A percentile compares a stretch with the other conserved stretches of the same genome.
Evolutionary conservation across 2,329 filamentous ascomycete species (phyloP).

Genomic region (Amauroascus verrucosus): DNA sequence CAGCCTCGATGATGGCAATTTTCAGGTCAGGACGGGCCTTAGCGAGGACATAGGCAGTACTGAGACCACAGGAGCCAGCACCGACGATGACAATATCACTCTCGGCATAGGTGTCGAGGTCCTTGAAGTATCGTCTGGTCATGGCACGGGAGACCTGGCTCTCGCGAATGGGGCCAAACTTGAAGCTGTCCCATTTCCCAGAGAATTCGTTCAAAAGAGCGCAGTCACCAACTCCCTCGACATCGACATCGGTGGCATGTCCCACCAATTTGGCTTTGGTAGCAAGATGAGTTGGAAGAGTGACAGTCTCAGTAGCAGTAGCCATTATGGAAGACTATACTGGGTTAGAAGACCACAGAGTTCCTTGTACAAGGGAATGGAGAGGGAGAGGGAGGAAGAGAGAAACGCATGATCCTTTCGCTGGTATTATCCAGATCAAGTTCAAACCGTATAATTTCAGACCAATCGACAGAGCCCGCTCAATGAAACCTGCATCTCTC

Average conservation of each 20-base stretch:
- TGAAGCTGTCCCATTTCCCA: conserved; percentile 70
- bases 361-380: conserved; percentile 22
- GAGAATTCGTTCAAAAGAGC: conserved; percentile 55
- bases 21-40: conserved; percentile 78
- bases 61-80: conserved; percentile 78
- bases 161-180: conserved; percentile 79
- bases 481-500: conserved; percentile 11
- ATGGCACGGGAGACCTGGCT: conserved; percentile 86
- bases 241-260: conserved; percentile 25
- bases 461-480: conserved; percentile 24
- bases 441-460: conserved; percentile 79
- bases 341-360: conserved; percentile 24
- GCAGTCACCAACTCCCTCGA: conserved; percentile 35
- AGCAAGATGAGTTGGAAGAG: conserved; percentile 26
- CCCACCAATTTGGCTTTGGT: conserved; percentile 38
- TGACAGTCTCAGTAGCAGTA: conserved; percentile 44
- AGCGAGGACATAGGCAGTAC: conserved; percentile 72
- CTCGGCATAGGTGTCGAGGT: conserved; percentile 81
- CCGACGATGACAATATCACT: conserved; percentile 90
- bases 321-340: conserved; percentile 52
- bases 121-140: conserved; percentile 84
- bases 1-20: conserved; percentile 83
- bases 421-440: conserved; percentile 99
- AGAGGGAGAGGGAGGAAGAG: conserved; percentile 34
- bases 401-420: conserved; percentile 94